Evolutionary conservation across 2,329 filamentous ascomycete genomes (phyloP).

Genomic region (Claviceps monticola): DNA sequence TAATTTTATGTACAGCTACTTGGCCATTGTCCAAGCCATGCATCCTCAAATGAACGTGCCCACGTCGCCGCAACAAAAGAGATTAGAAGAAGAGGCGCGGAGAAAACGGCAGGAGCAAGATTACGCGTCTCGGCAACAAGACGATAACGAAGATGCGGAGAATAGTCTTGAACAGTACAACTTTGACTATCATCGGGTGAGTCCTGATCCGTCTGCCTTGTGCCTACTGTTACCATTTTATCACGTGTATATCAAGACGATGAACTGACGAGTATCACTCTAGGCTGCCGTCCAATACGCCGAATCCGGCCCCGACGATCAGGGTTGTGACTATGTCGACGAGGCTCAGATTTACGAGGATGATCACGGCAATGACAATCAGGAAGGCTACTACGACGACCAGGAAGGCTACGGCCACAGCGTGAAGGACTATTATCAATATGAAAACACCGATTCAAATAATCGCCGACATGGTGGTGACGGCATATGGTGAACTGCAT

Average conservation of each 20-base stretch:
- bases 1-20: constrained; percentile 99
- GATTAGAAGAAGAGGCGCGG: constrained; percentile 40
- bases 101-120: constrained; percentile 37
- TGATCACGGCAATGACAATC: constrained; percentile 29
- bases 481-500: constrained; percentile 29
- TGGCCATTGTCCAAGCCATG: constrained; percentile 98
- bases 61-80: constrained; percentile 62
- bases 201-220: constrained; percentile 10
- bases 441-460: constrained; percentile 21
- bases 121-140: constrained; percentile 31
- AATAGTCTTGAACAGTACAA: constrained; percentile 37
- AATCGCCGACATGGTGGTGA: constrained; percentile 21
- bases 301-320: constrained; percentile 27
- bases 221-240: background rate
- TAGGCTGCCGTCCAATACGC: constrained; percentile 33
- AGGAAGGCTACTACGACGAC: constrained; percentile 24
- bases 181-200: constrained; percentile 39
- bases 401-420: constrained; percentile 25
- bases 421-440: constrained; percentile 27
- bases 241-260: constrained; percentile 4
- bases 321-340: constrained; percentile 34
- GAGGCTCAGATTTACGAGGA: constrained; percentile 40
- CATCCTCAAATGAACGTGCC: constrained; percentile 89
- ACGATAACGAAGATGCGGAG: constrained; percentile 31
- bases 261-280: background rate